Evolutionary conservation across 805 yeast genomes (phyloP).

Genomic region (Myxozyma mucilagina): DNA sequence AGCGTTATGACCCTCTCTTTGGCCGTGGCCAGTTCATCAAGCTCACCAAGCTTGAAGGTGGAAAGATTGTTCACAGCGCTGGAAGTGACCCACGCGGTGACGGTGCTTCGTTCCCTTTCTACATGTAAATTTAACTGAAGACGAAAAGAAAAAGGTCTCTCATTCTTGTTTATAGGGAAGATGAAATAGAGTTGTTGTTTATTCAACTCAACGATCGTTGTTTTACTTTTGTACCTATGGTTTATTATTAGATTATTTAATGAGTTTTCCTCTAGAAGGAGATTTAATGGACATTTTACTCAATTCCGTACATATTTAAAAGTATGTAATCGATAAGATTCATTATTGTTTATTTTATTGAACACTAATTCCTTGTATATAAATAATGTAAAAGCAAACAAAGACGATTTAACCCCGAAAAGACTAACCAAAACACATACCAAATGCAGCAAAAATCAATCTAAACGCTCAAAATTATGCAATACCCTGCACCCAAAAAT

Average conservation of each 20-base stretch:
- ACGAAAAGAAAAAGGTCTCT: background rate
- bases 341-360: no score
- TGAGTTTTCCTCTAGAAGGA: background rate
- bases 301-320: no score
- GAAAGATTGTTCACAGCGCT: slow-evolving; percentile 56
- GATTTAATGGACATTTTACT: no score
- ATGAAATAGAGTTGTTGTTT: background rate
- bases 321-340: no score
- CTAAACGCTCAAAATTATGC: background rate
- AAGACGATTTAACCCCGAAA: background rate
- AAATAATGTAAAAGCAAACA: no score
- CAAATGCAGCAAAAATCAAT: background rate
- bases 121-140: slow-evolving; percentile 1
- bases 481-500: background rate
- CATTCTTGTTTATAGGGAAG: background rate
- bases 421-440: background rate
- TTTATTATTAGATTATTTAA: background rate
- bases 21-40: slow-evolving; percentile 70
- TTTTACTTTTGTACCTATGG: background rate
- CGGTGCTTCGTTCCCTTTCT: slow-evolving; percentile 56
- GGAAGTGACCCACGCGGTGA: slow-evolving; percentile 87
- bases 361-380: no score
- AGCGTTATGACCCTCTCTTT: slow-evolving; percentile 33
- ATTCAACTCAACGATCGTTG: background rate
- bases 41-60: slow-evolving; percentile 40